A percentile compares a stretch with the other conserved stretches of the same genome.
Evolutionary conservation across 306 rosid genomes (phyloP).

Genomic region (Cajanus cajan): DNA sequence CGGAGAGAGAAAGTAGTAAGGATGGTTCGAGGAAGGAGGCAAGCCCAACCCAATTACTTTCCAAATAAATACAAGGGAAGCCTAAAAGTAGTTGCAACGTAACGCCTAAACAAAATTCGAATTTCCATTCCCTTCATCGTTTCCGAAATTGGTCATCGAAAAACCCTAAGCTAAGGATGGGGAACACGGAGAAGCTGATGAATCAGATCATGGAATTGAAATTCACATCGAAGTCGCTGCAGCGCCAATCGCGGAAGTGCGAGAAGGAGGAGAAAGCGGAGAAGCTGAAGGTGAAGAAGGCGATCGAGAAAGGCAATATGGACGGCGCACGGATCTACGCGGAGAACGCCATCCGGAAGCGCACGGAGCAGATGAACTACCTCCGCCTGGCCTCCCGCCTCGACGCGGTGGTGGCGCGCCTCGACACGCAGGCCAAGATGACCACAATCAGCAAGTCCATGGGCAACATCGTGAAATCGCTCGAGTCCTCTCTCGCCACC

Average conservation of each 20-base stretch:
- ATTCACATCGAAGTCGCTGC: conserved; percentile 90
- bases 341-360: conserved; percentile 90
- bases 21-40: not conserved
- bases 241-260: conserved; percentile 80
- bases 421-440: conserved; percentile 98
- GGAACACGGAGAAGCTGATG: conserved; percentile 87
- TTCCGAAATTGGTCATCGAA: conserved; percentile 15
- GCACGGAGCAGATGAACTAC: conserved; percentile 94
- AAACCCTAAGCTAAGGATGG: conserved; percentile 52
- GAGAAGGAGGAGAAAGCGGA: conserved; percentile 95
- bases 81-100: not conserved
- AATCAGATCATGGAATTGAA: conserved; percentile 97
- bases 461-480: conserved; percentile 84
- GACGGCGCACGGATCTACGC: conserved; percentile 97
- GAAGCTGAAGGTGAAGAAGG: conserved; percentile 90
- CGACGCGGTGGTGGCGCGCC: conserved; percentile 94
- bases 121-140: not conserved
- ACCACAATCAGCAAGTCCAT: conserved; percentile 81
- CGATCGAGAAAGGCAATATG: conserved; percentile 91
- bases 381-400: conserved; percentile 88
- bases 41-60: not conserved
- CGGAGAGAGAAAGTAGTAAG: not conserved
- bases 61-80: not conserved
- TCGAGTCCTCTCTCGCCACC: conserved; percentile 67
- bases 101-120: not conserved